Base-by-base conservation (phyloP, 1,284 basidiomycete species). In the Trametes hirsuta region DNA sequence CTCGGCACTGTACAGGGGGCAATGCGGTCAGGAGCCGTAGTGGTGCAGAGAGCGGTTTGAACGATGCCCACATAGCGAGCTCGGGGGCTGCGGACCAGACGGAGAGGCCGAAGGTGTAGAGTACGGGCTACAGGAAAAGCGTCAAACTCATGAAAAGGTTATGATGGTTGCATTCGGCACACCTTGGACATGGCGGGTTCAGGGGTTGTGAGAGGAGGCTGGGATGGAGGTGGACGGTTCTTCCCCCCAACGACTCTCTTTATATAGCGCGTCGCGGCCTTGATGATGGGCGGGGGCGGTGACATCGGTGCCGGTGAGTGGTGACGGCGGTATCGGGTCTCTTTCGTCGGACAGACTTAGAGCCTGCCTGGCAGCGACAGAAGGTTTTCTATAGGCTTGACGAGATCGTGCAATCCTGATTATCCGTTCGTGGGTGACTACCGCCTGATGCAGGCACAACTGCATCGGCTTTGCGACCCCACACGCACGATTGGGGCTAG, bases 61-160 rank as follows among this genome's bases (percentile, higher is more conserved):
- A 14, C 21, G 44, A 12, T 50, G 63, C 79, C 65, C 64, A 83
- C 83, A 81, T 69, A 12, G 83, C 83, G 40, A 85, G 79, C 52
- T 80, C 77, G 9, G 81, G 74, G 3, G 73, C 79, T 10, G 80
- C 77, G 22, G 80, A 74, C 83, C 83, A 85, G 47, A 85, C 75
- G 42, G 80, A 83, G 36, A 58, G 65, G 37, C 70, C 64, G 59
- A 80, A 84, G 5, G 76, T 77, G 66, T 83, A 83, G 62, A 84
- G 72, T 11, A 71, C 62, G 51, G 75, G 74, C 77, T 79, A 18
- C n/a, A 22, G 3, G 49, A 12, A 25, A 25, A 10, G 21, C 40
- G 12, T 34, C 56, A 42, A 54, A 18, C 30, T 48, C 22, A n/a
- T 44, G 40, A 37, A 53, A 44, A n/a, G 21, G 15, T 15, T 15